These are phyloP conservation scores for Canna indica DNA, from an alignment of 176 grass and related monocot genomes.

Conservation along the genomic window DNA sequence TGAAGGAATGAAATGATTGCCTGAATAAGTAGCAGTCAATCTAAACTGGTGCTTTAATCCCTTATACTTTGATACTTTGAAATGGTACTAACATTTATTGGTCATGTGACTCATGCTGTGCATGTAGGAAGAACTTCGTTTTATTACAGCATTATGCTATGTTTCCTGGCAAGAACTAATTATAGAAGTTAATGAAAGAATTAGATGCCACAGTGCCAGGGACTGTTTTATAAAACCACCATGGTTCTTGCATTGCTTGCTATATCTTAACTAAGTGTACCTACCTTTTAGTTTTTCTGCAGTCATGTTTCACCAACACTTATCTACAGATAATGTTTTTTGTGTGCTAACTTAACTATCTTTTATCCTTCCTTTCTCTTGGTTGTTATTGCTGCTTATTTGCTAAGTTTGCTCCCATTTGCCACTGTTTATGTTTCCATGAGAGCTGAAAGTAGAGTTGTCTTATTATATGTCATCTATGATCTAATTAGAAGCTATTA, in stretches of 20 bases:
- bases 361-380: background rate
- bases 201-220: background rate
- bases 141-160: background rate
- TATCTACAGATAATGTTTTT: background rate
- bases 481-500: conserved; percentile 18
- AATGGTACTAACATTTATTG: background rate
- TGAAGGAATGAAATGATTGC: too few relatives aligned
- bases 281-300: background rate
- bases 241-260: background rate
- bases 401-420: background rate
- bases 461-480: background rate
- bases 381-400: background rate
- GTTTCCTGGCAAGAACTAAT: background rate
- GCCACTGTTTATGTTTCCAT: background rate
- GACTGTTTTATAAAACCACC: too few relatives aligned
- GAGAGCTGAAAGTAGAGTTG: background rate
- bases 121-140: background rate
- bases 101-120: too few relatives aligned
- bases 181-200: background rate
- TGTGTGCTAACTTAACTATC: background rate
- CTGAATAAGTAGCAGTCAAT: too few relatives aligned
- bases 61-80: background rate
- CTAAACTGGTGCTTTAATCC: too few relatives aligned
- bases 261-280: background rate
- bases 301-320: background rate